Evolutionary conservation across 2,329 filamentous ascomycete species (phyloP), one percentile per base, ranked within the genome.

Genomic region (Aureobasidium subglaciale): DNA sequence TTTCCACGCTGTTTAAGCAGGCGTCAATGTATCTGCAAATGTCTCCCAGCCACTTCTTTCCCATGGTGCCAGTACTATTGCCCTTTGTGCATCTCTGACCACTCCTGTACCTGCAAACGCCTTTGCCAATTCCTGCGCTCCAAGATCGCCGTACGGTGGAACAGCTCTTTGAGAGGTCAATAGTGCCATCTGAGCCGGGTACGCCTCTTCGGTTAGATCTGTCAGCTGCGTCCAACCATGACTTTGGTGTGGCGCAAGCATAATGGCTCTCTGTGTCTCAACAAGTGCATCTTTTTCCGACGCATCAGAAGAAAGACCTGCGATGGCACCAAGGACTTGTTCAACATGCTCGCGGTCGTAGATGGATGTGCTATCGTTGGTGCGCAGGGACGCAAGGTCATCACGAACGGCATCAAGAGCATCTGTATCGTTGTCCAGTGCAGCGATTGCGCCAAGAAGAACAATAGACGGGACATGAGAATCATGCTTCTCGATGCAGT

Each of bases 41-140:
- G 76, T 78, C 56, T 75, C 73, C 89, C 89, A 93, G 0, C 84
- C 85, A 20, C 73, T 73, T 40, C 61, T 69, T 56, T 73, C 76
- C 91, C 92, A 97, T 5, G 93, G 93, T 34, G 91, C 88, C 62
- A 95, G 70, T 70, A 93, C 80, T 42, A 90, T 80, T 6, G 87
- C 86, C 60, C 80, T 81, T 70, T 96, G 87, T 20, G 88, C 86
- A 76, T 95, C 87, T 3, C 79, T 81, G 3, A 83, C 77, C 57
- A 75, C 81, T 1, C 87, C 85, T 0, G 87, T 90, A 1, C 87
- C 85, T 1, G 86, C 82, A 74, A 88, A 90, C 5, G 89, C 86
- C 60, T 76, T 75, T 2, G 88, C 83, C 55, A 97, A 70, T 58
- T 89, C 87, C 22, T 78, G 75, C 1, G 89, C 84, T 16, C 80